Base-by-base conservation (phyloP, 345 rosid species). In the Combretum micranthum region DNA sequence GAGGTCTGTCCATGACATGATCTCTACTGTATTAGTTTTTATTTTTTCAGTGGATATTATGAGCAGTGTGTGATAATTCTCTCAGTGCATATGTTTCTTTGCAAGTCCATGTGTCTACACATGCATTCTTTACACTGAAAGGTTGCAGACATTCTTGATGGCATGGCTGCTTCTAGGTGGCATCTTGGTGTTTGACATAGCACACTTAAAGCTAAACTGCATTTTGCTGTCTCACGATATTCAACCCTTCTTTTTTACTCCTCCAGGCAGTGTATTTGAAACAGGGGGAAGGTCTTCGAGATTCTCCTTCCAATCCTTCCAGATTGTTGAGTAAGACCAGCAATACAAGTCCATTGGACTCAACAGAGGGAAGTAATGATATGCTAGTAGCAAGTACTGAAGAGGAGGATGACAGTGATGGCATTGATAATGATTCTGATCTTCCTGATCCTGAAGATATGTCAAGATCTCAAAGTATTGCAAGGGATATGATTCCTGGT, bases 401-500 rank as follows among this genome's bases (percentile, higher is more conserved):
- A 59, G 92, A 84, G 49, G 72, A 69, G 42, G 87, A 79, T 56
- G 87, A 82, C 69, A 74, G 65, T 45, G 83, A 75, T 64, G 76
- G 74, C 23, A 52, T 76, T 49, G 96, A 83, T 66, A 93, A 87
- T 66, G 73, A 71, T 51, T 77, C 92, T 75, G 92, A 84, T 75
- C 63, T 78, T 65, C 75, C 80, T 52, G 92, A 86, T 65, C 75
- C 80, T 50, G 95, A 86, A 58, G 90, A 82, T 57, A 65, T 83
- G 49, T 76, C 90, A 75, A 83, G 88, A 58, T 80, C 86, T 71
- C 86, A 72, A 69, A 86, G 73, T 70, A 74, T 92, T 47, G 75
- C 88, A 69, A 75, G 66, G 56, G 98, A 88, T 77, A 80, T 92
- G 87, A 79, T 88, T 78, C 95, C 96, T 65, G 95, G 88, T 26